These are phyloP conservation scores for Coccomyxa sp. DNA, from an alignment of 139 green algal genomes.

Conservation along the genomic window DNA sequence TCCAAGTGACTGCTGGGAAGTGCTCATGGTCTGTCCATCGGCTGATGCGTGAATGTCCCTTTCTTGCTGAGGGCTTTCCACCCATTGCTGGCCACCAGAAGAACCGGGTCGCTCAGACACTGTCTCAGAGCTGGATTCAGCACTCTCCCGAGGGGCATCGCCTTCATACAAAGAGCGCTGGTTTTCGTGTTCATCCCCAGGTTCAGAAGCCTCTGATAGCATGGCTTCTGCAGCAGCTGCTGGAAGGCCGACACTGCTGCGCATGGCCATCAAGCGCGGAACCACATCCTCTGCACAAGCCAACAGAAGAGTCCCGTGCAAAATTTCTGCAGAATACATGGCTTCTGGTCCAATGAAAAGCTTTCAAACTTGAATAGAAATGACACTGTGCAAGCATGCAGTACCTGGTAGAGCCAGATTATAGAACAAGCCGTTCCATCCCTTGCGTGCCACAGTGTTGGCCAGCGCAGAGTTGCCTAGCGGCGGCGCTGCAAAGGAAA, in stretches of 20 bases:
- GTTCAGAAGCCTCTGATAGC: too few species aligned
- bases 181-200: too few species aligned
- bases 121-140: too few species aligned
- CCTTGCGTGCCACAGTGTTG: conserved; percentile 38
- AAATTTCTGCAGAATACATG: background rate
- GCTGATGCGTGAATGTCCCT: background rate
- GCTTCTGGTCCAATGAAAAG: background rate
- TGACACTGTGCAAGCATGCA: background rate
- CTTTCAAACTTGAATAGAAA: background rate
- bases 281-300: background rate
- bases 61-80: background rate
- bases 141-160: too few species aligned
- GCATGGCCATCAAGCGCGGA: background rate
- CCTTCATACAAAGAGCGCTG: too few species aligned
- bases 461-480: conserved; percentile 69
- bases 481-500: conserved; percentile 66
- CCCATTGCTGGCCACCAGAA: background rate
- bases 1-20: background rate
- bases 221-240: background rate
- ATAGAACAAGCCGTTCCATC: conserved; percentile 49
- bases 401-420: conserved; percentile 62
- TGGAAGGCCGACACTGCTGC: background rate
- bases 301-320: background rate
- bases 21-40: background rate
- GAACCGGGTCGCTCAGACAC: too few species aligned